These are phyloP conservation scores for Neopestalotiopsis clavispora DNA, from an alignment of 2,329 filamentous ascomycete genomes.

Conservation along the genomic window DNA sequence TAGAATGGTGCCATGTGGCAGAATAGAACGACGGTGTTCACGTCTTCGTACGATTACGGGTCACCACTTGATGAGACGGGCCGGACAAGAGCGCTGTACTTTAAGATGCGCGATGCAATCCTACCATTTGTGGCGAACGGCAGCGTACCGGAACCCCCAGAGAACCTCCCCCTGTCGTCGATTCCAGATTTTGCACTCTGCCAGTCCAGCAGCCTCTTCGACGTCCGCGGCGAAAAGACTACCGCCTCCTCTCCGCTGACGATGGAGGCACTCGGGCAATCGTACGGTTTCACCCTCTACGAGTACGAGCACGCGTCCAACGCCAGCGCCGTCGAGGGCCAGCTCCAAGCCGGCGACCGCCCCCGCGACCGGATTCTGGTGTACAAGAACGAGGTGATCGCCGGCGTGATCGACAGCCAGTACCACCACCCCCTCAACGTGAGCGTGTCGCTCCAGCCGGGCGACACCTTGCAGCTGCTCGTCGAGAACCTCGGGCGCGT, in stretches of 20 bases:
- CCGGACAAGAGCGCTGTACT: conserved; percentile 48
- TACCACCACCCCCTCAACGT: conserved; percentile 45
- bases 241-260: conserved; percentile 37
- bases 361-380: conserved; percentile 46
- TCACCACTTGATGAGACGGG: conserved; percentile 55
- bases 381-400: conserved; percentile 47
- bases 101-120: conserved; percentile 44
- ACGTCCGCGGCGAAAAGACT: conserved; percentile 33
- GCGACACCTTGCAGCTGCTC: conserved; percentile 47
- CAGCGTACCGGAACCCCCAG: conserved; percentile 43
- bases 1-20: conserved; percentile 49
- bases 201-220: conserved; percentile 44
- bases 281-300: conserved; percentile 50
- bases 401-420: conserved; percentile 51
- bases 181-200: conserved; percentile 43
- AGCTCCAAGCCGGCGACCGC: conserved; percentile 47
- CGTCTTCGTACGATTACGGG: conserved; percentile 55
- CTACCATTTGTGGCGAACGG: conserved; percentile 39
- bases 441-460: conserved; percentile 39
- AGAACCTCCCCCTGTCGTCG: conserved; percentile 35
- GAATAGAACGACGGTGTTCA: conserved; percentile 44
- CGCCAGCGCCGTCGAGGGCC: conserved; percentile 31
- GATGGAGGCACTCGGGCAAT: conserved; percentile 52
- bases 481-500: conserved; percentile 58
- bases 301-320: conserved; percentile 45